Evolutionary conservation across 768 basidiomycete genomes (phyloP).

Genomic region (Cystofilobasidium capitatum): DNA sequence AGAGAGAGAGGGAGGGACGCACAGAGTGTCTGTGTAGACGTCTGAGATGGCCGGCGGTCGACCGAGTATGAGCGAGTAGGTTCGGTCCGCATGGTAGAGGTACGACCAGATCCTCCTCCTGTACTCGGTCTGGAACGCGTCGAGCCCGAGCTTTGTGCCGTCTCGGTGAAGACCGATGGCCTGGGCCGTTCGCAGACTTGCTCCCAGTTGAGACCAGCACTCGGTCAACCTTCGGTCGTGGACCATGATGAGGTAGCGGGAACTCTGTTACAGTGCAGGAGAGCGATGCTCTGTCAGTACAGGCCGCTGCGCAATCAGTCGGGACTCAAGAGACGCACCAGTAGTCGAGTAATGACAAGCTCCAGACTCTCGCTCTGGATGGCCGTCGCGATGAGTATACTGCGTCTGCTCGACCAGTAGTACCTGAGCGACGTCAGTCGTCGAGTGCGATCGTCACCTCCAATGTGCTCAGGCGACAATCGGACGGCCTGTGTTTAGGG

Average conservation of each 20-base stretch:
- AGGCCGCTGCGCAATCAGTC: not conserved
- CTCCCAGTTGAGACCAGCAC: constrained; percentile 92
- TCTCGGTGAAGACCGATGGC: constrained; percentile 88
- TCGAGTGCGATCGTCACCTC: constrained; percentile 63
- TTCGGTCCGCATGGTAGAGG: constrained; percentile 79
- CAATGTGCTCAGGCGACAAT: constrained; percentile 73
- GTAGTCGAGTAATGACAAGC: constrained; percentile 78
- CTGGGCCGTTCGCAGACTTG: constrained; percentile 83
- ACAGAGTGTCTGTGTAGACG: constrained; percentile 70
- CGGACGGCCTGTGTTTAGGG: constrained; percentile 48
- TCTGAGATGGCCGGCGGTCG: constrained; percentile 73
- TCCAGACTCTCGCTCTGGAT: constrained; percentile 88
- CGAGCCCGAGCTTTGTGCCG: constrained; percentile 55
- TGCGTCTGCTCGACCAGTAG: constrained; percentile 88
- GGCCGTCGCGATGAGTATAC: constrained; percentile 80
- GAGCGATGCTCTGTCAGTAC: not conserved
- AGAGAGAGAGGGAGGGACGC: not conserved
- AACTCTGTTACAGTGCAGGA: constrained; percentile 45
- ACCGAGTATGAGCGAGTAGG: constrained; percentile 82
- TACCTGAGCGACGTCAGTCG: constrained; percentile 75
- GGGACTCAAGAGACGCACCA: constrained; percentile 43
- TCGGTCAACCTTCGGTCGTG: constrained; percentile 46
- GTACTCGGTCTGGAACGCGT: constrained; percentile 70
- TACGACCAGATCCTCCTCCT: constrained; percentile 76
- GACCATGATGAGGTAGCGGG: constrained; percentile 50